Evolutionary conservation across 306 rosid genomes (phyloP).

Genomic region (Cicer yamashitae): DNA sequence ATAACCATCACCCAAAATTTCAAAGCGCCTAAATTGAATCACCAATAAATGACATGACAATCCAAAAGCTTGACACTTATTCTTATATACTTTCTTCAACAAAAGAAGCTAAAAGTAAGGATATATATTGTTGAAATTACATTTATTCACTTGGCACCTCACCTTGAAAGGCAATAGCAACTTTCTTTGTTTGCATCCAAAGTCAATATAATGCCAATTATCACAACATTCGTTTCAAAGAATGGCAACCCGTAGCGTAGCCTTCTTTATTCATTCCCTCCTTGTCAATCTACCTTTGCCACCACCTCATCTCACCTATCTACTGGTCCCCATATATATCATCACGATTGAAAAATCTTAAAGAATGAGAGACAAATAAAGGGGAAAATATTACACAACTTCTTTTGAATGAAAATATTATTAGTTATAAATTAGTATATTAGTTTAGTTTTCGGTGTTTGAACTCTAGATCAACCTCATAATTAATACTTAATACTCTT

Average conservation of each 20-base stretch:
- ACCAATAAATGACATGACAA: neutral
- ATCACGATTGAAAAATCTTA: constrained; percentile 42
- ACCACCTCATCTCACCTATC: constrained; percentile 35
- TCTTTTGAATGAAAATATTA: too few species aligned
- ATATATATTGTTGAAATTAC: constrained; percentile 43
- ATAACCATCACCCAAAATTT: neutral
- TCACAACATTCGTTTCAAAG: constrained; percentile 42
- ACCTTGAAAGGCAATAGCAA: constrained; percentile 55
- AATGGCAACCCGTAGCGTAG: constrained; percentile 49
- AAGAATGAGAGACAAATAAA: constrained; percentile 11
- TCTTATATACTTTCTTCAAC: neutral
- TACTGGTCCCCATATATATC: constrained; percentile 57
- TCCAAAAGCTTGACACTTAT: neutral
- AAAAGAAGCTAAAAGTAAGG: neutral
- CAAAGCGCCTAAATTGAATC: neutral
- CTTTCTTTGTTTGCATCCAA: constrained; percentile 60
- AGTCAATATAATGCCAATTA: constrained; percentile 61
- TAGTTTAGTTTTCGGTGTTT: too few species aligned
- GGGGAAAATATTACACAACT: neutral
- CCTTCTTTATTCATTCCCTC: constrained; percentile 49
- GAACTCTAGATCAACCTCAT: too few species aligned
- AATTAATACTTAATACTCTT: too few species aligned
- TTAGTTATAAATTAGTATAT: too few species aligned
- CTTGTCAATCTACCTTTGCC: constrained; percentile 44
- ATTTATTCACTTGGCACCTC: constrained; percentile 54